Base-by-base conservation (phyloP, 371 early-diverging fungal species). In the Choanephora cucurbitarum region DNA sequence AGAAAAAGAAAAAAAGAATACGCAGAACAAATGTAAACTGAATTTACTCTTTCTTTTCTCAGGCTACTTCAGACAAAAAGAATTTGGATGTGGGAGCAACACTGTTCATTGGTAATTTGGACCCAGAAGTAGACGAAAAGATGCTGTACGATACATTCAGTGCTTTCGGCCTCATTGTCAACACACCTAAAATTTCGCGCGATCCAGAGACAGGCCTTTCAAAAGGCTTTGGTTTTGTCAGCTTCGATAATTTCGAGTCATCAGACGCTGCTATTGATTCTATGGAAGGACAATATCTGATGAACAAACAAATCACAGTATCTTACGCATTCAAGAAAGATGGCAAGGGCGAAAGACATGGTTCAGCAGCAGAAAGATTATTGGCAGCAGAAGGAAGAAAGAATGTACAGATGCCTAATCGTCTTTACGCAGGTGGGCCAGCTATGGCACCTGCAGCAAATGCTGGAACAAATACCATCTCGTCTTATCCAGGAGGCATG, bases 311-410 rank as follows among this genome's bases (percentile, higher is more conserved):
- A 32, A 88, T 99, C 59, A 83, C 84, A 18, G 97, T 97, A 11
- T 79, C 84, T 13, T 99, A 95, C 73, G 97, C 98, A 1, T 92
- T 94, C 67, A 98, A 98, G 75, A 98, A 98, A 77, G 98, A 99
- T 62, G 96, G 96, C 28, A 93, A 94, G 73, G 99, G 99, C 14
- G 98, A 97, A 68, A 75, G 95, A 19, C 99, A 99, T 67, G 99
- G 99, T 45, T 91, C 93, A 31, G 95, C 95, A 1, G 97, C 98
- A 78, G 98, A 98, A 71, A 87, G 99, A 57, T 68, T 97, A 49
- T 80, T 98, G 67, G 99, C 99, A 3, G 88, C 92, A 5, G 92
- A 97, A 73, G 94, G 92, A 28, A 79, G 79, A 48, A 94, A 94
- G 70, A 86, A 86, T 60, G 79, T 79, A 37, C 80, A 83, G 28